phyloP scores from a whole-genome alignment of 306 rosid genomes.

The Glycine soja region DNA sequence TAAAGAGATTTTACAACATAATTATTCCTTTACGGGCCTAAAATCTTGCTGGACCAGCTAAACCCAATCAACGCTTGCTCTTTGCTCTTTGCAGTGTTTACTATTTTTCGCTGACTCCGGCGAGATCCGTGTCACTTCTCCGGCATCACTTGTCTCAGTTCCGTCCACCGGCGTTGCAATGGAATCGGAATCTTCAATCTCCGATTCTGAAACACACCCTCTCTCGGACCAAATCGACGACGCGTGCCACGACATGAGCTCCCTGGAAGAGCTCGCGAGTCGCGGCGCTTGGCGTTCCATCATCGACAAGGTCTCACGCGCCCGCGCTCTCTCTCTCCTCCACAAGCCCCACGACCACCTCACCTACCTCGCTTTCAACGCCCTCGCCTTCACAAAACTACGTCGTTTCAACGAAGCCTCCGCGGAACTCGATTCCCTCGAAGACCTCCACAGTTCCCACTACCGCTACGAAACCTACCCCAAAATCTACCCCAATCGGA shows the following conservation, averaged over 20 bases:
- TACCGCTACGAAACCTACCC: constrained; percentile 82
- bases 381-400: constrained; percentile 80
- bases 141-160: too few species aligned
- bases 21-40: neutral
- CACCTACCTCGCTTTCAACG: constrained; percentile 78
- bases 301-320: constrained; percentile 81
- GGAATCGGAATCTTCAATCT: constrained; percentile 44
- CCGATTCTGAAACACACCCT: constrained; percentile 61
- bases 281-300: constrained; percentile 96
- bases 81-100: neutral
- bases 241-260: constrained; percentile 65
- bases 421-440: constrained; percentile 79
- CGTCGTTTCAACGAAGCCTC: constrained; percentile 88
- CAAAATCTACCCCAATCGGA: constrained; percentile 59
- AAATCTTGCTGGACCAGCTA: neutral
- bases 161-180: constrained; percentile 39
- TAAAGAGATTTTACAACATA: too few species aligned
- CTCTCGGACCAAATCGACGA: constrained; percentile 53
- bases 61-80: too few species aligned
- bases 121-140: neutral
- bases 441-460: constrained; percentile 68
- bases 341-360: constrained; percentile 89
- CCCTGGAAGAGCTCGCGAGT: constrained; percentile 77
- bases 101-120: too few species aligned
- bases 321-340: constrained; percentile 81